Conservation (phyloP, 129 eudicot genomes). For the Lactuca sativa region DNA sequence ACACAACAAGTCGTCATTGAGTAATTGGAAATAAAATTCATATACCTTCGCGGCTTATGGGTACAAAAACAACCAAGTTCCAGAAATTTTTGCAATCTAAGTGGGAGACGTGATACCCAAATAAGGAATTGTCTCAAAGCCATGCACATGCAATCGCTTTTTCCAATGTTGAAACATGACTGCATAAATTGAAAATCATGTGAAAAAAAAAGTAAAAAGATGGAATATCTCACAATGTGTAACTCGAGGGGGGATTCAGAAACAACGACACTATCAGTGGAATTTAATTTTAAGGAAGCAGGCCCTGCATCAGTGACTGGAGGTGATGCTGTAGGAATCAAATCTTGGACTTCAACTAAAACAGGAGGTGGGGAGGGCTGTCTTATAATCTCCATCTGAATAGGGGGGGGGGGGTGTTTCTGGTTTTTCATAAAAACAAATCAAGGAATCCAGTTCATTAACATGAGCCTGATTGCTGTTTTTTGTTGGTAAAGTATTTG, state of each 20-base stretch:
- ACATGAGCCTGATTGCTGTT: conserved; percentile 37
- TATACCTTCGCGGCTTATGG: too few species aligned
- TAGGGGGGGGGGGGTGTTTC: conserved; percentile 60
- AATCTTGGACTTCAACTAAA: conserved; percentile 84
- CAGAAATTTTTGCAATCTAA: too few species aligned
- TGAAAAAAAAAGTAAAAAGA: too few species aligned
- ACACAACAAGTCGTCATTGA: too few species aligned
- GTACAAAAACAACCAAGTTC: too few species aligned
- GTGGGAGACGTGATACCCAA: too few species aligned
- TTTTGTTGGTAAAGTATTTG: conserved; percentile 31
- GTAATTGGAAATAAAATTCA: too few species aligned
- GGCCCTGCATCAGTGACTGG: conserved; percentile 43
- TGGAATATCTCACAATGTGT: conserved; percentile 64
- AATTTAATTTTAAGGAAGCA: conserved; percentile 37
- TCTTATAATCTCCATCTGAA: conserved; percentile 50
- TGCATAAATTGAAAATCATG: too few species aligned
- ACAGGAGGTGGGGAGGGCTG: conserved; percentile 96
- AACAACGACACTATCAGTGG: conserved; percentile 50
- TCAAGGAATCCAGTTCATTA: conserved; percentile 66
- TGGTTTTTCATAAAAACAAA: conserved; percentile 62
- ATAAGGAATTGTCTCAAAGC: too few species aligned
- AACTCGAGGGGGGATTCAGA: conserved; percentile 80
- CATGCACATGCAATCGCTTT: too few species aligned
- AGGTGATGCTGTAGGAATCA: conserved; percentile 50
- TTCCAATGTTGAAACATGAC: too few species aligned